phyloP scores from a whole-genome alignment of 2,329 filamentous ascomycete species.

The Cytospora piceae region DNA sequence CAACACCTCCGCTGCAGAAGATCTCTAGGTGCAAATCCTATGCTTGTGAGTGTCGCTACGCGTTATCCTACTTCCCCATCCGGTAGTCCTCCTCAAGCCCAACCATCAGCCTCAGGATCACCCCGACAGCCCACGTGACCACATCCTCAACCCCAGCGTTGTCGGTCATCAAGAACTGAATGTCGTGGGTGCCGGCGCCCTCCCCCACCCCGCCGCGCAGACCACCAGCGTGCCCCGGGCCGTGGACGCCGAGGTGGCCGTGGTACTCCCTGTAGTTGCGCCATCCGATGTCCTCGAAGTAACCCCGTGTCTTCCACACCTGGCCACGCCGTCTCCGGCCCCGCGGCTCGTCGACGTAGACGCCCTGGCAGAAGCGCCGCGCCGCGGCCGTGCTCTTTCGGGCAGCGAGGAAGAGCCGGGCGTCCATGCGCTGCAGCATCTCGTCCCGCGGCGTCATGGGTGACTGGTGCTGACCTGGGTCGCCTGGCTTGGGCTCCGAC shows the following conservation, averaged over 20 bases:
- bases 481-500: too few relatives aligned
- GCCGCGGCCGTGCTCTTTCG: slow-evolving; percentile 24
- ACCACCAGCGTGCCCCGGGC: too few relatives aligned
- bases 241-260: too few relatives aligned
- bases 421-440: slow-evolving; percentile 24
- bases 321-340: background rate
- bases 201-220: too few relatives aligned
- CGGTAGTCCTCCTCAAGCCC: background rate
- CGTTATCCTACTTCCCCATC: background rate
- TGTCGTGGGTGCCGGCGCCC: too few relatives aligned
- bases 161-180: background rate
- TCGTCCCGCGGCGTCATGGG: background rate
- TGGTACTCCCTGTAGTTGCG: background rate
- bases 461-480: too few relatives aligned
- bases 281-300: background rate
- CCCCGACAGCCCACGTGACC: background rate
- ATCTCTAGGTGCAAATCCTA: background rate
- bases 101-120: background rate
- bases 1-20: background rate
- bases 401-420: slow-evolving; percentile 34
- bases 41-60: background rate
- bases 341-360: slow-evolving; percentile 30
- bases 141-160: background rate
- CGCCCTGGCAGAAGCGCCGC: slow-evolving; percentile 27
- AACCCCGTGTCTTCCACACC: background rate